Base-by-base conservation (phyloP, 352 stramenopile species). In the Paralagenidium karlingii region DNA sequence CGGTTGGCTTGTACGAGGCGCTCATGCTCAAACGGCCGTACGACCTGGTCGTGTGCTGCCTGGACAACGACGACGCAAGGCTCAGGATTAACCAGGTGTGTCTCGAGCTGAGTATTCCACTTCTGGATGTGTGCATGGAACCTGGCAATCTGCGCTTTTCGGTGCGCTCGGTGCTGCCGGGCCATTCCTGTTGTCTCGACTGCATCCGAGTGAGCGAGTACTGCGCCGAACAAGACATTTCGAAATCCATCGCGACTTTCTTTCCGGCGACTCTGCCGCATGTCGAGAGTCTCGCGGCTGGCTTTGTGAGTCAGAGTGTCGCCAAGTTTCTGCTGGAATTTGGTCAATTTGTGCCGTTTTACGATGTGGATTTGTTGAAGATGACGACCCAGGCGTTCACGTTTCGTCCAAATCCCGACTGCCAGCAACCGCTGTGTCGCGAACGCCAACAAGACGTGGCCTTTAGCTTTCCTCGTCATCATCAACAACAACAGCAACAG, bases 61-160 rank as follows among this genome's bases (percentile, higher is more conserved):
- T 49, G 10, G 46, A 51, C 5, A 49, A 60, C 34, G 57, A 54
- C 12, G 46, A 10, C 4, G 45, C 48, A 12, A 47, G 45, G 40
- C 22, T 51, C 6, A 41, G 38, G 2, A 34, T 71, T 21, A 63
- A 71, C 28, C 20, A 48, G 24, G 43, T 65, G 25, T 68, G 57
- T 28, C 36, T 71, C n/a, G 53, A 71, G 38, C 60, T 71, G 32
- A 68, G 60, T 27, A 46, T 71, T 21, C 57, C 60, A 24, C 39
- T 71, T 16, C 25, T 71, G n/a, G 43, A 58, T 20, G 48, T 55
- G 13, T 39, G 44, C 8, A 43, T 63, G 10, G 53, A 56, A 13
- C 50, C 50, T 1, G 54, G 47, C 21, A 63, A 60, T 32, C 33
- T 34, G 1, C 40, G 33, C 19, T 43, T 71, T 20, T 38, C 36